Base-by-base conservation (phyloP, 169 alveolate genomes). In the Plasmodium relictum region DNA sequence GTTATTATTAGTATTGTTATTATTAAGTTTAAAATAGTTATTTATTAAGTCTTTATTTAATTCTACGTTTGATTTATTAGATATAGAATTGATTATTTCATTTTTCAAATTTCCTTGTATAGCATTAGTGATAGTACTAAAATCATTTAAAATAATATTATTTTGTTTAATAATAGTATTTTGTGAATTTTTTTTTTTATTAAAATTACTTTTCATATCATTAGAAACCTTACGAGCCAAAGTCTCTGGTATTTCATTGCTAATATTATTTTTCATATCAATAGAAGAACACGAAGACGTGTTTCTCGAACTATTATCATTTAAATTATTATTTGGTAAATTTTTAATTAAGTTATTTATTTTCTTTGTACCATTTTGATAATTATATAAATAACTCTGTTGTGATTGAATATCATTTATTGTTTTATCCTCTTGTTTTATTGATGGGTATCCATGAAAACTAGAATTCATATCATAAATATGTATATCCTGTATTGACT, bases 21-120 rank as follows among this genome's bases (percentile, higher is more conserved):
- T 54, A 87, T 87, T 68, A 26, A 52, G 10, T 39, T 69, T 56
- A 63, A 63, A 74, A 69, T 69, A 74, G 58, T 70, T 87, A 70
- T 69, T 68, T 52, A 74, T 7, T 7, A 66, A 5, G 48, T 87
- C 73, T 45, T 87, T 58, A 41, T 70, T 68, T 66, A 74, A 50
- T 10, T 87, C 88, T 2, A 26, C 16, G 41, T 69, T 70, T 10
- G 88, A 20, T 50, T 69, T 41, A 16, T 52, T 59, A 31, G 71
- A 44, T 22, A 74, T 54, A 0, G 45, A 10, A 44, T 54, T 58
- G 24, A 66, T 70, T 44, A 50, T 6, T 10, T 87, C 83, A 24
- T 39, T 56, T 20, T 59, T 74, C 16, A 41, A 24, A 26, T 24
- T 70, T 7, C 26, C 56, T 39, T 58, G 52, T 6, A 56, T 41